Conservation (phyloP, 202 grass and related monocot genomes). For the Bolboschoenoplectus hybrid region DNA sequence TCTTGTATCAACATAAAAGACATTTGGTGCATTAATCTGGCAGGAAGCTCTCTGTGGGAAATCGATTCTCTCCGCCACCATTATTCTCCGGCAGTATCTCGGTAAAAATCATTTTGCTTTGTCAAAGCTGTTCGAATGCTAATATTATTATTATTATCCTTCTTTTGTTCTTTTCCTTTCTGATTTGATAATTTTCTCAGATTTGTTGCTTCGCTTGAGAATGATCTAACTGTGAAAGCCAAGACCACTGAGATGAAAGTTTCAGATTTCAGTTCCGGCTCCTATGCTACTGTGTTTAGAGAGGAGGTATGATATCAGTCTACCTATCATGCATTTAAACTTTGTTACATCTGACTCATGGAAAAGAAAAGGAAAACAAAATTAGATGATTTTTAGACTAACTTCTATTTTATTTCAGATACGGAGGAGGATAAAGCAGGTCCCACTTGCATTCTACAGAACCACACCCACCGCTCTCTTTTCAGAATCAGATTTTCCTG, state of each 20-base stretch:
- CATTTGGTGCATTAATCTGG: slow-evolving; percentile 20
- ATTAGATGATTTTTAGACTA: not conserved
- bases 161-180: slow-evolving; percentile 27
- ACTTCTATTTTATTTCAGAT: slow-evolving; percentile 62
- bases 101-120: slow-evolving; percentile 50
- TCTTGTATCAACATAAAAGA: slow-evolving; percentile 36
- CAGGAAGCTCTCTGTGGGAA: slow-evolving; percentile 97
- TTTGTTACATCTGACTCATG: not conserved
- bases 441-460: slow-evolving; percentile 92
- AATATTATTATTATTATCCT: slow-evolving; percentile 20
- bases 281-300: slow-evolving; percentile 85
- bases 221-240: slow-evolving; percentile 83
- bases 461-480: slow-evolving; percentile 68
- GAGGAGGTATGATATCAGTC: slow-evolving; percentile 71
- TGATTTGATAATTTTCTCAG: slow-evolving; percentile 47
- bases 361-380: not conserved
- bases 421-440: slow-evolving; percentile 86
- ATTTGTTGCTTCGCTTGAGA: slow-evolving; percentile 84
- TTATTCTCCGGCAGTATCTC: slow-evolving; percentile 81
- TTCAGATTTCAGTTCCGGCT: slow-evolving; percentile 88
- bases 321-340: slow-evolving; percentile 32
- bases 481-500: slow-evolving; percentile 80
- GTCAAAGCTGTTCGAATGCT: not conserved
- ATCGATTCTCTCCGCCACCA: slow-evolving; percentile 84
- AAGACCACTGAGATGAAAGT: slow-evolving; percentile 90